Evolutionary conservation across 1,284 basidiomycete genomes (phyloP), one percentile per base, ranked within the genome.

Genomic region (Sparassis latifolia): DNA sequence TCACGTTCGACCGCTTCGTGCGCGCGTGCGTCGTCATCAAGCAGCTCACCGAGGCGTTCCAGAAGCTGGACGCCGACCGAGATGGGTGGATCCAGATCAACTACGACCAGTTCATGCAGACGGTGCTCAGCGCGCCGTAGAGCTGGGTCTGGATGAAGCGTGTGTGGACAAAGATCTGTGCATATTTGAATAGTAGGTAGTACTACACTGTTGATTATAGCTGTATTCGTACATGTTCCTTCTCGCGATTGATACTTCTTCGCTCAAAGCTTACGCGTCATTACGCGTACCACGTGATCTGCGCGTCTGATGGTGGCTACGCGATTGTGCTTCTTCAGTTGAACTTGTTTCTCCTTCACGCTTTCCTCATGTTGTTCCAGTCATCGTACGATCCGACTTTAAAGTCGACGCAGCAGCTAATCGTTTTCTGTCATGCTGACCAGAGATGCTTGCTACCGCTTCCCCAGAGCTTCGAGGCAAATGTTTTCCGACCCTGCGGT

Each of bases 1-100:
- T 90, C 69, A 79, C 82, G 10, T 90, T 90, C 61, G 88, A 90
- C 66, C 83, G 88, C 55, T 91, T 90, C 70, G 83, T 91, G 40
- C 79, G 87, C 50, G 86, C 86, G 29, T 91, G 89, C 57, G 88
- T 91, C 51, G 85, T 80, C 3, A 77, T 89, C 56, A 89, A 87
- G 72, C 84, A 86, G 63, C 73, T 88, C 58, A 81, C 78, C 42
- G 88, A 90, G 68, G 68, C 80, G 33, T 89, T 71, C 65, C 67
- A 71, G 49, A 69, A 71, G 46, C 71, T 84, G 42, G 85, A 89
- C 58, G 75, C 75, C 9, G 77, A 89, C 58, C 67, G 78, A n/a
- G 78, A 81, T 65, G 86, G 86, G 42, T 86, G 82, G 81, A 74
- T 89, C 55, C 80, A 84, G 69, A 79, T 90, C 59, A 83, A 79